Conservation (phyloP, 2,329 filamentous ascomycete species). For the Fusarium goolgardi region DNA sequence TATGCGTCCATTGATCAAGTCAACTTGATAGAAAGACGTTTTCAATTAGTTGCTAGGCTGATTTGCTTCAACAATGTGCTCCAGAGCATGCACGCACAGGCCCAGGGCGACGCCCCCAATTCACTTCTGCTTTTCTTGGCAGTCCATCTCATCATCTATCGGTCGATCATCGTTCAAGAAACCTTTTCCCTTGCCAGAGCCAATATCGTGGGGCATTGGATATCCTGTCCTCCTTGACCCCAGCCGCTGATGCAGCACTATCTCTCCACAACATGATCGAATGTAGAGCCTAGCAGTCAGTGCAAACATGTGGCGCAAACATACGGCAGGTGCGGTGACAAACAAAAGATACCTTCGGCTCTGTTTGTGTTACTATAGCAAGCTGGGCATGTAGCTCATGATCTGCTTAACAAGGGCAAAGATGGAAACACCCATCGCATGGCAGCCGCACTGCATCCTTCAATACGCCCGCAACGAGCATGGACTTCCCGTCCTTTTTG, state of each 20-base stretch:
- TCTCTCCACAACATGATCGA: conserved; percentile 4
- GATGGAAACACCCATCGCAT: conserved; percentile 1
- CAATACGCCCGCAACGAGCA: conserved; percentile 20
- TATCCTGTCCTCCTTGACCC: conserved; percentile 16
- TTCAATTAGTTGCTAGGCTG: conserved; percentile 31
- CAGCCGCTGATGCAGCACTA: conserved; percentile 1
- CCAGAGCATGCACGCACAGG: conserved; percentile 18
- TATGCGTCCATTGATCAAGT: conserved; percentile 18
- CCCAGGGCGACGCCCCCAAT: conserved; percentile 28
- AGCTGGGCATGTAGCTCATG: conserved; percentile 4
- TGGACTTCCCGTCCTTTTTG: conserved; percentile 13
- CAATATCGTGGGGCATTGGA: conserved; percentile 37
- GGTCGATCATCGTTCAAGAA: conserved; percentile 42
- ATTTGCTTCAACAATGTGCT: conserved; percentile 26
- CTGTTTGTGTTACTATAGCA: background rate
- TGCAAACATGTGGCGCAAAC: conserved; percentile 8
- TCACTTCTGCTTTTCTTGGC: conserved; percentile 15
- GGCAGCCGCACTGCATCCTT: conserved; percentile 9
- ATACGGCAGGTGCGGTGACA: background rate
- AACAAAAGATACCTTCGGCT: conserved; percentile 4
- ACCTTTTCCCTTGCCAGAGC: conserved; percentile 37
- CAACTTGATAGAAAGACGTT: conserved; percentile 25
- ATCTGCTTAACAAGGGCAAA: conserved; percentile 6
- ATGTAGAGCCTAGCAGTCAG: background rate
- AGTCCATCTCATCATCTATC: conserved; percentile 39